These are phyloP conservation scores for Tillandsia leiboldiana DNA, from an alignment of 176 grass and related monocot species.

Conservation along the genomic window DNA sequence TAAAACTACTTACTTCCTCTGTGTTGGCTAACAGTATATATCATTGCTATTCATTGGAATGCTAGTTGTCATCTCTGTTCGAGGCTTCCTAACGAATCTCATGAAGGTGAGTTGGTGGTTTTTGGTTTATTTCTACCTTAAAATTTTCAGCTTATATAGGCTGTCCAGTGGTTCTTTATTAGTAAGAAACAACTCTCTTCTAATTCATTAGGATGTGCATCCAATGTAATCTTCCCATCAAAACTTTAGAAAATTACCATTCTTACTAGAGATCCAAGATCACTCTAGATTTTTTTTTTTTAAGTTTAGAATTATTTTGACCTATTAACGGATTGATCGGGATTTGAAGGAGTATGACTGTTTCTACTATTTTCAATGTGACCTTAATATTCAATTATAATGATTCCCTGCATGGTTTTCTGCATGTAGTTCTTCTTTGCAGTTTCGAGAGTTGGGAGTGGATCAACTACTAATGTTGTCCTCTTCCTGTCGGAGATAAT, in stretches of 20 bases:
- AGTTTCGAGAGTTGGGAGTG: constrained; percentile 89
- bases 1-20: constrained; percentile 12
- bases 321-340: too few relatives aligned
- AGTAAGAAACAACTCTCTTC: background rate
- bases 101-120: constrained; percentile 52
- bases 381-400: background rate
- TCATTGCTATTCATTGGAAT: constrained; percentile 98
- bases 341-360: too few relatives aligned
- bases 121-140: background rate
- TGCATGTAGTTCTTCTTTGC: constrained; percentile 91
- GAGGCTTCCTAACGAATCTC: constrained; percentile 91
- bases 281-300: too few relatives aligned
- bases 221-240: too few relatives aligned
- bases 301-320: too few relatives aligned
- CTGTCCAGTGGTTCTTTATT: background rate
- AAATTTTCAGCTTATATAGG: background rate
- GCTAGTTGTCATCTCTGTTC: constrained; percentile 93
- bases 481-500: constrained; percentile 98
- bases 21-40: constrained; percentile 53
- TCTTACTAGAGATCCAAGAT: too few relatives aligned
- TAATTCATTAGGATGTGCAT: too few relatives aligned
- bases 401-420: background rate
- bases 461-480: constrained; percentile 90
- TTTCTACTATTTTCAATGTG: too few relatives aligned
- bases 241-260: too few relatives aligned